phyloP scores from a whole-genome alignment of 2,329 filamentous ascomycete genomes.

The Penicillium sp. region DNA sequence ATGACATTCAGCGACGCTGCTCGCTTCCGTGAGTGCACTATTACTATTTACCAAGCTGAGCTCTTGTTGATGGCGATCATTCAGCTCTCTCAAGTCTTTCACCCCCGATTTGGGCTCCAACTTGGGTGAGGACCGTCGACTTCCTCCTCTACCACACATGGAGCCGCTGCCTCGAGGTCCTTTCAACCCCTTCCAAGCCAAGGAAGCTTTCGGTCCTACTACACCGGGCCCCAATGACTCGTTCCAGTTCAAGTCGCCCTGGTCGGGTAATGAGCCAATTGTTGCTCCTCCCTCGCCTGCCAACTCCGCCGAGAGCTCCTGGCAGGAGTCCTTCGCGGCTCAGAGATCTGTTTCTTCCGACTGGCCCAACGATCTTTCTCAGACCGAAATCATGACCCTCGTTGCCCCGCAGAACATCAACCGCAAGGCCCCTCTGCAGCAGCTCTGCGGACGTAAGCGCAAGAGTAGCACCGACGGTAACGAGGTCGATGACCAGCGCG shows the following conservation, averaged over 20 bases:
- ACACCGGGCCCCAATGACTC: conserved; percentile 34
- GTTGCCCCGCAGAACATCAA: conserved; percentile 37
- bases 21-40: conserved; percentile 35
- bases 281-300: conserved; percentile 37
- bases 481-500: conserved; percentile 37
- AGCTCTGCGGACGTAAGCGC: conserved; percentile 39
- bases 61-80: background rate
- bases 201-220: conserved; percentile 28
- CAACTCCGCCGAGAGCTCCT: conserved; percentile 37
- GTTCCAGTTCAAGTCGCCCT: conserved; percentile 33
- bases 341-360: conserved; percentile 28
- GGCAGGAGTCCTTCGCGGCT: conserved; percentile 31
- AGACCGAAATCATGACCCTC: conserved; percentile 32
- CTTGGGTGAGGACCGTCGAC: conserved; percentile 33
- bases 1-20: conserved; percentile 30
- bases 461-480: conserved; percentile 32
- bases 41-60: background rate
- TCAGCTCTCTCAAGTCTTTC: conserved; percentile 19
- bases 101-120: conserved; percentile 21
- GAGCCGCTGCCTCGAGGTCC: conserved; percentile 38
- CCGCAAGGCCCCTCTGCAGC: conserved; percentile 39
- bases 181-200: conserved; percentile 35
- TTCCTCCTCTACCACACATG: conserved; percentile 37
- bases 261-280: conserved; percentile 28
- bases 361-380: conserved; percentile 34